Conservation (phyloP, 2,329 filamentous ascomycete genomes). For the Verticillium zaregamsianum region DNA sequence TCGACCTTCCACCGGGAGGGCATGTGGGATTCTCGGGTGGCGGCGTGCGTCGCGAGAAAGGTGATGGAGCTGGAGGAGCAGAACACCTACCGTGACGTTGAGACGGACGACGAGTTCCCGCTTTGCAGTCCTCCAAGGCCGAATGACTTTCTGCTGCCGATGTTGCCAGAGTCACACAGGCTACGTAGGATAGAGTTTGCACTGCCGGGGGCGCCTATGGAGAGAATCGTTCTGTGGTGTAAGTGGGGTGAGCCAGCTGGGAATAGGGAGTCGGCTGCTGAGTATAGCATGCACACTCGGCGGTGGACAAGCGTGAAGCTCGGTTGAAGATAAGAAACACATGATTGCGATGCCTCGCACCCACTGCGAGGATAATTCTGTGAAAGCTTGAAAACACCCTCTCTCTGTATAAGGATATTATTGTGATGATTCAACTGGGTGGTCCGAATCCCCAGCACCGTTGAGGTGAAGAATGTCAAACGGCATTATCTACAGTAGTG, state of each 20-base stretch:
- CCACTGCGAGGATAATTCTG: neutral
- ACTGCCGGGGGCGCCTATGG: neutral
- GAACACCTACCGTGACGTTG: neutral
- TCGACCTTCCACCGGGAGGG: constrained; percentile 29
- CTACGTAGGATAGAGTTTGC: neutral
- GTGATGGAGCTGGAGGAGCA: constrained; percentile 34
- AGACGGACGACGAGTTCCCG: neutral
- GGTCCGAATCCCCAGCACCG: no score
- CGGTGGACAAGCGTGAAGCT: neutral
- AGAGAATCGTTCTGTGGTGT: neutral
- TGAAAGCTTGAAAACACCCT: no score
- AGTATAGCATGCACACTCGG: neutral
- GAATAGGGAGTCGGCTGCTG: neutral
- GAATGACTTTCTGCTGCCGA: neutral
- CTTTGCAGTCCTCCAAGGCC: neutral
- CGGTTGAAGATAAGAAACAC: no score
- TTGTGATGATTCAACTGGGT: no score
- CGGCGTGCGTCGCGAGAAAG: constrained; percentile 25
- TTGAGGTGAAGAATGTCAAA: no score
- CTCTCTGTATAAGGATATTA: no score
- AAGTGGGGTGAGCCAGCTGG: neutral
- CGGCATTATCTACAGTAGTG: no score
- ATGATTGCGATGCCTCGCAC: no score
- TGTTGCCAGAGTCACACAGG: neutral
- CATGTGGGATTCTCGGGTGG: constrained; percentile 33